phyloP scores from a whole-genome alignment of 768 basidiomycete species.

The Pseudohyphozyma bogoriensis region DNA sequence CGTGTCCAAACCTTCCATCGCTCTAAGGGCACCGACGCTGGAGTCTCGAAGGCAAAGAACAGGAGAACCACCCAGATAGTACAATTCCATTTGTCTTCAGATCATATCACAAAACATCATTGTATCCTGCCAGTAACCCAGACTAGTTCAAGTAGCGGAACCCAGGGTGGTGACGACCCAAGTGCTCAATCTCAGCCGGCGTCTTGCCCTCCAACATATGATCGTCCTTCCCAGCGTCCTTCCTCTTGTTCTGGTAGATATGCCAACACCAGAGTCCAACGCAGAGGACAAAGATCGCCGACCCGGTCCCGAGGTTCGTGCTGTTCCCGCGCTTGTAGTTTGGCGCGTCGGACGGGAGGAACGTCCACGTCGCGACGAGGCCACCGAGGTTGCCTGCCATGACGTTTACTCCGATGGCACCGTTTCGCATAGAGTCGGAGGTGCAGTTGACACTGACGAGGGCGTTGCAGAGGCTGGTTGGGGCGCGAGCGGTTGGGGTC shows the following conservation, averaged over 20 bases:
- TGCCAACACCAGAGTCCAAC: conserved; percentile 15
- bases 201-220: conserved; percentile 30
- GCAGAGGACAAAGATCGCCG: conserved; percentile 15
- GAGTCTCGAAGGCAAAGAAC: too few species aligned
- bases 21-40: too few species aligned
- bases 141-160: conserved; percentile 15
- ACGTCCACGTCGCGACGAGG: conserved; percentile 29
- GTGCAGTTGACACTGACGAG: conserved; percentile 26
- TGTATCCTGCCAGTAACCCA: not conserved
- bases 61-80: too few species aligned
- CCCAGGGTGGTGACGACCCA: conserved; percentile 24
- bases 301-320: conserved; percentile 13
- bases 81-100: too few species aligned
- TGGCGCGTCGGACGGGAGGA: conserved; percentile 12
- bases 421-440: conserved; percentile 23
- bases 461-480: conserved; percentile 22
- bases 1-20: too few species aligned
- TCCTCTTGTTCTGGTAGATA: conserved; percentile 27
- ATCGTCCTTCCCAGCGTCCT: conserved; percentile 27
- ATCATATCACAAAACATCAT: not conserved
- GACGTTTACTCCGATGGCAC: conserved; percentile 26
- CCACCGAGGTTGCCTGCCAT: conserved; percentile 31
- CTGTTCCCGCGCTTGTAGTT: conserved; percentile 22
- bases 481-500: not conserved
- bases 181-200: conserved; percentile 18